Evolutionary conservation across 2,329 filamentous ascomycete genomes (phyloP).

Genomic region (Scedosporium dehoogii): DNA sequence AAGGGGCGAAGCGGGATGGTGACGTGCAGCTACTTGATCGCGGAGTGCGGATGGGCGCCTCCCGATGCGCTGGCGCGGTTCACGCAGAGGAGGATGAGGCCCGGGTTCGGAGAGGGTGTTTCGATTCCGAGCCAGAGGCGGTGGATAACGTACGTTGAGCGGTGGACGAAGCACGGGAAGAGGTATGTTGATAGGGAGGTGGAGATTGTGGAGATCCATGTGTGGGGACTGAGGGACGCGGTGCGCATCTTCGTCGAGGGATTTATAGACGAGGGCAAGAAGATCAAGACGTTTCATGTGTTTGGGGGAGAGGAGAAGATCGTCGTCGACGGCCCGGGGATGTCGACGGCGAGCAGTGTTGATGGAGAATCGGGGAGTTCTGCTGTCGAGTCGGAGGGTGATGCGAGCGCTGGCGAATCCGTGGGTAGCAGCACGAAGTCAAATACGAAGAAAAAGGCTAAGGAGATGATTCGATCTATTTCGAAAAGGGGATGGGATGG

Average conservation of each 20-base stretch:
- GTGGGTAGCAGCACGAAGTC: not conserved
- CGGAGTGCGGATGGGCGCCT: conserved; percentile 59
- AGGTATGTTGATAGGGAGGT: conserved; percentile 73
- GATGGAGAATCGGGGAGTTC: conserved; percentile 20
- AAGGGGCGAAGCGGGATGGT: conserved; percentile 89
- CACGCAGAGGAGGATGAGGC: conserved; percentile 80
- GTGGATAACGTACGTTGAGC: conserved; percentile 80
- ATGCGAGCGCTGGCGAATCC: not conserved
- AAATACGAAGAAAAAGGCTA: not conserved
- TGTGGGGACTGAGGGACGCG: conserved; percentile 79
- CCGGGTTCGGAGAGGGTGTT: conserved; percentile 78
- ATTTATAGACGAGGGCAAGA: conserved; percentile 79
- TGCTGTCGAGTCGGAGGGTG: not conserved
- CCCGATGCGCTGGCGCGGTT: conserved; percentile 45
- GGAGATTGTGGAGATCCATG: conserved; percentile 79
- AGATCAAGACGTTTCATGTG: conserved; percentile 73
- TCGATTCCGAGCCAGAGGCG: conserved; percentile 88
- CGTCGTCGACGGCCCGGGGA: conserved; percentile 50
- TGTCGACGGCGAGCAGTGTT: conserved; percentile 39
- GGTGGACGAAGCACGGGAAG: conserved; percentile 68
- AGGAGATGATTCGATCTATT: not conserved
- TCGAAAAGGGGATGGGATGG: not conserved
- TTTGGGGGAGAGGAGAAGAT: conserved; percentile 66
- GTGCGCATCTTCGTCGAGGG: conserved; percentile 83
- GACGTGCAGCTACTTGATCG: conserved; percentile 81